phyloP scores from a whole-genome alignment of 73 alveolate species.

The Paramecium primaurelia region DNA sequence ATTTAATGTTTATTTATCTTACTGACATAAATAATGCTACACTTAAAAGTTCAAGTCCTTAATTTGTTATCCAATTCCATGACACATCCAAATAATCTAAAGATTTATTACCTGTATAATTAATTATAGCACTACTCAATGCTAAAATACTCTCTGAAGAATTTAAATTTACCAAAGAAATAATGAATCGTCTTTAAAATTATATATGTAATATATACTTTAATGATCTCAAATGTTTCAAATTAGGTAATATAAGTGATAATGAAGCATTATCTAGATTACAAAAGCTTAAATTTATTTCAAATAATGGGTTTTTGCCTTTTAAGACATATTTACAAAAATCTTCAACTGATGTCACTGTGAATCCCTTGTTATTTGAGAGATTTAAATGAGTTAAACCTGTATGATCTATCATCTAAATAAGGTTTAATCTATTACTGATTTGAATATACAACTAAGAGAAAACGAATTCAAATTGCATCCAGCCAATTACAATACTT shows the following conservation, averaged over 20 bases:
- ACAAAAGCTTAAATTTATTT: constrained; percentile 5
- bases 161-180: background rate
- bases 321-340: constrained; percentile 21
- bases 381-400: background rate
- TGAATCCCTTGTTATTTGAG: background rate
- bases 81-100: constrained; percentile 14
- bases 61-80: background rate
- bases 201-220: background rate
- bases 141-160: background rate
- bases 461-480: constrained; percentile 25
- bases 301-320: background rate
- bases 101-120: constrained; percentile 13
- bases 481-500: constrained; percentile 7
- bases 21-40: background rate
- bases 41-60: background rate
- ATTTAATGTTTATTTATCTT: background rate
- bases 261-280: background rate
- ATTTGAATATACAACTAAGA: constrained; percentile 1
- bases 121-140: background rate
- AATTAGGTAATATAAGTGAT: background rate
- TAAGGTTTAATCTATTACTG: background rate
- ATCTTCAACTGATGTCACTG: background rate
- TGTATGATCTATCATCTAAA: constrained; percentile 34
- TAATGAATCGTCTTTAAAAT: background rate
- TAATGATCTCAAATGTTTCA: background rate